A percentile compares a stretch with the other conserved stretches of the same genome.
These are phyloP conservation scores for Oligophagozyma castellii DNA, from an alignment of 1,139 yeast genomes.

Conservation along the genomic window DNA sequence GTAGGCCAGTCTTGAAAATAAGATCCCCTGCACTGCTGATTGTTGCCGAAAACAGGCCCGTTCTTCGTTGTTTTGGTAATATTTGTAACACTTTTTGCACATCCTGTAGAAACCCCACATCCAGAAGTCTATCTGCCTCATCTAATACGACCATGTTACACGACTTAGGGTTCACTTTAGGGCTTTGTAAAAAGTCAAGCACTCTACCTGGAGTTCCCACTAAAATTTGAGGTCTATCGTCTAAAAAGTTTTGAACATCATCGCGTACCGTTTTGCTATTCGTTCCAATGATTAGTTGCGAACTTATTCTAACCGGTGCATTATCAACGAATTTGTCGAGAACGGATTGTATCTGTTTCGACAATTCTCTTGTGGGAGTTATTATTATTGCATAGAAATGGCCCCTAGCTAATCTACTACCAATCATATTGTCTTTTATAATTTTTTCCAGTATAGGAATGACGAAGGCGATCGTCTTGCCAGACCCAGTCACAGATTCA, in stretches of 20 bases:
- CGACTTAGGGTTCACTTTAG: slow-evolving; percentile 38
- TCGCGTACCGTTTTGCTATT: slow-evolving; percentile 44
- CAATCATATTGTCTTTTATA: slow-evolving; percentile 23
- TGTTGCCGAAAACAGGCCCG: slow-evolving; percentile 89
- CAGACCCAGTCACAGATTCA: slow-evolving; percentile 95
- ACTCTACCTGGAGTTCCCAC: slow-evolving; percentile 93
- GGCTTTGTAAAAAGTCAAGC: slow-evolving; percentile 47
- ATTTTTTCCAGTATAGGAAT: slow-evolving; percentile 69
- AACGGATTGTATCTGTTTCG: slow-evolving; percentile 66
- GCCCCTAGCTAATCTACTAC: slow-evolving; percentile 34
- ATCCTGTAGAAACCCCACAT: slow-evolving; percentile 60
- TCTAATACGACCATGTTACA: slow-evolving; percentile 72
- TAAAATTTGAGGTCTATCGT: slow-evolving; percentile 51
- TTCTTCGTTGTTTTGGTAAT: slow-evolving; percentile 81
- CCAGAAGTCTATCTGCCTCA: slow-evolving; percentile 86
- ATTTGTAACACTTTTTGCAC: slow-evolving; percentile 50
- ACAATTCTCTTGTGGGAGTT: slow-evolving; percentile 88
- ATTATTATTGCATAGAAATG: slow-evolving; percentile 60
- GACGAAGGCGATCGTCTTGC: slow-evolving; percentile 80
- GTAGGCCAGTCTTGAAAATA: slow-evolving; percentile 65
- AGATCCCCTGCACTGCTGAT: slow-evolving; percentile 63
- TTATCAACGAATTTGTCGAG: slow-evolving; percentile 34
- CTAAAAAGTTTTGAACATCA: slow-evolving; percentile 48
- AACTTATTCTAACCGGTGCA: slow-evolving; percentile 27
- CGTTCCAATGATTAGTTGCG: slow-evolving; percentile 78